Percentiles rank a stretch among this genome's conserved stretches.
These are phyloP conservation scores for Escallonia herrerae DNA, from an alignment of 129 eudicot species.

Conservation along the genomic window DNA sequence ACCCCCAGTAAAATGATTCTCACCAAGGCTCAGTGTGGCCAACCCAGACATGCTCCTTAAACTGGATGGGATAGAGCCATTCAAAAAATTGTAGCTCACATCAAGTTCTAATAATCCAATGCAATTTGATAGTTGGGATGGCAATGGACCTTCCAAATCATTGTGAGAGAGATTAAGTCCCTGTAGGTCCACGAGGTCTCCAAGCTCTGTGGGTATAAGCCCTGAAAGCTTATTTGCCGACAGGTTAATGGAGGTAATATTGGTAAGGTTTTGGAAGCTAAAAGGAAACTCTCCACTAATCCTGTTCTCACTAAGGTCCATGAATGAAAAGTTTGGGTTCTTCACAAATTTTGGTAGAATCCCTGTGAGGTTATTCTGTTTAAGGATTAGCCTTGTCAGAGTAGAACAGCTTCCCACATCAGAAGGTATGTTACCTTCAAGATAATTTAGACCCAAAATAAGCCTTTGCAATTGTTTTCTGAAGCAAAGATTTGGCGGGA, in stretches of 20 bases:
- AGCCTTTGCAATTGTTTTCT: constrained; percentile 47
- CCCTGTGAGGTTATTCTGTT: constrained; percentile 60
- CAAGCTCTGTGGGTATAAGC: constrained; percentile 48
- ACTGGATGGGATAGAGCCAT: constrained; percentile 46
- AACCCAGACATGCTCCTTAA: constrained; percentile 39
- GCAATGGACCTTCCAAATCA: constrained; percentile 52
- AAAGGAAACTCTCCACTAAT: constrained; percentile 53
- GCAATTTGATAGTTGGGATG: constrained; percentile 49
- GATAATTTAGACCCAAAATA: constrained; percentile 47
- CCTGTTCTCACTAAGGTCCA: constrained; percentile 56
- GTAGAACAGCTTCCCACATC: constrained; percentile 66
- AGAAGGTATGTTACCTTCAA: constrained; percentile 59
- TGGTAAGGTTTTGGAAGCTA: constrained; percentile 41
- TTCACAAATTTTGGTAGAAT: constrained; percentile 56
- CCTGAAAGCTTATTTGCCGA: constrained; percentile 55
- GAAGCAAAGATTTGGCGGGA: constrained; percentile 73
- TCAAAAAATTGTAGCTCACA: constrained; percentile 46
- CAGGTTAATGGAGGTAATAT: constrained; percentile 42
- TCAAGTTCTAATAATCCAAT: constrained; percentile 46
- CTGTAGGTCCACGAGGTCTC: constrained; percentile 46
- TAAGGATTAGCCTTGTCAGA: constrained; percentile 51
- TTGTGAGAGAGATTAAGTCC: constrained; percentile 60
- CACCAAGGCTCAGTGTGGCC: constrained; percentile 45
- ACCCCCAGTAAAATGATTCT: constrained; percentile 47
- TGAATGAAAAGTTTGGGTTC: constrained; percentile 29